These are phyloP conservation scores for Secale cereale DNA, from an alignment of 176 grass and related monocot species.

Conservation along the genomic window DNA sequence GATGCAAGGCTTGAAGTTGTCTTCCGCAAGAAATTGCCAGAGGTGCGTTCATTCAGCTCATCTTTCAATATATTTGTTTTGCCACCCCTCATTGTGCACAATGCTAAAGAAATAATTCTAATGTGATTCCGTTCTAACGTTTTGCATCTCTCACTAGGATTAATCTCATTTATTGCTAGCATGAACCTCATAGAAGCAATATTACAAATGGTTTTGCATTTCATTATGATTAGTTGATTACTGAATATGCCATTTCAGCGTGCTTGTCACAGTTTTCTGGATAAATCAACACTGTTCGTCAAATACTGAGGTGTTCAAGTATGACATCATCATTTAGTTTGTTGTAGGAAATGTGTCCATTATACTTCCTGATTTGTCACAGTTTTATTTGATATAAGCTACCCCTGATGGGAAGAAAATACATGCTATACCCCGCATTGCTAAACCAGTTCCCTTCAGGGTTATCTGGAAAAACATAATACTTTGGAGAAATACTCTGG, in stretches of 20 bases:
- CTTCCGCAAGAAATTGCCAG: conserved; percentile 93
- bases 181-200: no score
- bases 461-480: neutral
- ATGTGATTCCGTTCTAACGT: neutral
- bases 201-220: neutral
- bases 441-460: neutral
- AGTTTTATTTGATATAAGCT: neutral
- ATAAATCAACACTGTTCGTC: neutral
- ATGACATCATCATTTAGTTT: neutral
- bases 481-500: neutral
- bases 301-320: neutral
- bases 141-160: neutral
- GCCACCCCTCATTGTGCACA: neutral
- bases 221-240: neutral
- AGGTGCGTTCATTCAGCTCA: conserved; percentile 43
- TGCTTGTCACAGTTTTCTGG: neutral
- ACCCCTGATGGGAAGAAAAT: neutral
- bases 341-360: neutral
- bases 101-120: neutral
- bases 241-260: neutral
- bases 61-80: conserved; percentile 1
- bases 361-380: neutral
- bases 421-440: neutral
- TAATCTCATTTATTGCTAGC: neutral
- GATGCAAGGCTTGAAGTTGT: conserved; percentile 95